phyloP scores from a whole-genome alignment of 2,329 filamentous ascomycete genomes.

The Aspergillus vadensis region DNA sequence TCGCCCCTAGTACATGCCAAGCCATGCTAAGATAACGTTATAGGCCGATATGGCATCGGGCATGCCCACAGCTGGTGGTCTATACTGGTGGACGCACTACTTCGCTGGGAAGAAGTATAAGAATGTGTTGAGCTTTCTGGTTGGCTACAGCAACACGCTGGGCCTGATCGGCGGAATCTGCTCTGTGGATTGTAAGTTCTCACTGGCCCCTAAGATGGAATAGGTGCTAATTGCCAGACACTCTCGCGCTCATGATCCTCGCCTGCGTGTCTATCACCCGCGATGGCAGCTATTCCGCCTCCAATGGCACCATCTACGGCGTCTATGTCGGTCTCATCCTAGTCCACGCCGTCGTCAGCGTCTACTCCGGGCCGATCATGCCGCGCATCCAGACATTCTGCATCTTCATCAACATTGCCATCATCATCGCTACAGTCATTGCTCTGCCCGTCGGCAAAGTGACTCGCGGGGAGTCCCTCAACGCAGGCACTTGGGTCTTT shows the following conservation, averaged over 20 bases:
- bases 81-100: constrained; percentile 64
- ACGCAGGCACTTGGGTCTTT: constrained; percentile 56
- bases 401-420: constrained; percentile 57
- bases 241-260: constrained; percentile 41
- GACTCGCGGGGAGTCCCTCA: constrained; percentile 30
- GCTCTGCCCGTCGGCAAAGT: constrained; percentile 57
- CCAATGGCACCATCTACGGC: constrained; percentile 59
- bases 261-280: constrained; percentile 60
- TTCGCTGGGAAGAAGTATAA: constrained; percentile 57
- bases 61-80: constrained; percentile 61
- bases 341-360: constrained; percentile 57
- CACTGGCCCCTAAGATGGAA: not conserved
- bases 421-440: constrained; percentile 60
- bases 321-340: constrained; percentile 59
- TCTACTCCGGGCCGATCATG: constrained; percentile 58
- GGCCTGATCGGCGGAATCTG: constrained; percentile 64
- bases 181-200: constrained; percentile 57
- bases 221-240: constrained; percentile 23
- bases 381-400: constrained; percentile 60
- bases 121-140: constrained; percentile 61
- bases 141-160: constrained; percentile 64
- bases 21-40: not conserved
- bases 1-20: not conserved
- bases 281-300: constrained; percentile 59
- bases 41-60: constrained; percentile 55